Percentiles rank a stretch among this genome's conserved stretches.
phyloP scores from a whole-genome alignment of 192 early-diverging fungal species.

The Linnemannia zychae region DNA sequence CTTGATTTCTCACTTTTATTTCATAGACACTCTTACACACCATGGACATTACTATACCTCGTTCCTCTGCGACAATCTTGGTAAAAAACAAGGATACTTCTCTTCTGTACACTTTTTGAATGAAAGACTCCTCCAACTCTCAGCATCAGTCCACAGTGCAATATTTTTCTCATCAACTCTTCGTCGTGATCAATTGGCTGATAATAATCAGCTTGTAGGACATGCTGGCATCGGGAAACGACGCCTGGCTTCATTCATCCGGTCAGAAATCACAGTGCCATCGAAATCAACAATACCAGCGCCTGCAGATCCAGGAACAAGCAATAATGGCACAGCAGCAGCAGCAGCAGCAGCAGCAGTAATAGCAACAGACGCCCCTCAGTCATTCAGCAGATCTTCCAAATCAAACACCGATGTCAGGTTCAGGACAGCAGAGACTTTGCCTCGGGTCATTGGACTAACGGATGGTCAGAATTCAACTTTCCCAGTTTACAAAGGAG shows the following conservation, averaged over 20 bases:
- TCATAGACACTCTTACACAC: not conserved
- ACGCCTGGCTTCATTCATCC: slow-evolving; percentile 39
- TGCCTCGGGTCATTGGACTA: slow-evolving; percentile 7
- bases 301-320: not conserved
- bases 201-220: slow-evolving; percentile 27
- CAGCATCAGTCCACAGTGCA: not conserved
- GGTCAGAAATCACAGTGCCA: slow-evolving; percentile 11
- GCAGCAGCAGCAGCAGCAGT: not conserved
- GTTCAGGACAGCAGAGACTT: slow-evolving; percentile 39
- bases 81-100: slow-evolving; percentile 3
- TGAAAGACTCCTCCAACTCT: too few species aligned
- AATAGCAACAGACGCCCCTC: not conserved
- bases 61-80: slow-evolving; percentile 33
- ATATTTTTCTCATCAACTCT: not conserved
- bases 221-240: slow-evolving; percentile 54
- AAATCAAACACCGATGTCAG: slow-evolving; percentile 21
- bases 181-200: not conserved
- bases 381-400: not conserved
- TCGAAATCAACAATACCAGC: not conserved
- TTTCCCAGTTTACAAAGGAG: not conserved
- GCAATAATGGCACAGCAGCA: not conserved
- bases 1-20: not conserved
- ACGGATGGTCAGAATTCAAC: not conserved
- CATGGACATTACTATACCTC: slow-evolving; percentile 45
- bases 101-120: too few species aligned